Evolutionary conservation across 2,329 filamentous ascomycete genomes (phyloP), one percentile per base, ranked within the genome.

Genomic region (Verticillium dahliae): DNA sequence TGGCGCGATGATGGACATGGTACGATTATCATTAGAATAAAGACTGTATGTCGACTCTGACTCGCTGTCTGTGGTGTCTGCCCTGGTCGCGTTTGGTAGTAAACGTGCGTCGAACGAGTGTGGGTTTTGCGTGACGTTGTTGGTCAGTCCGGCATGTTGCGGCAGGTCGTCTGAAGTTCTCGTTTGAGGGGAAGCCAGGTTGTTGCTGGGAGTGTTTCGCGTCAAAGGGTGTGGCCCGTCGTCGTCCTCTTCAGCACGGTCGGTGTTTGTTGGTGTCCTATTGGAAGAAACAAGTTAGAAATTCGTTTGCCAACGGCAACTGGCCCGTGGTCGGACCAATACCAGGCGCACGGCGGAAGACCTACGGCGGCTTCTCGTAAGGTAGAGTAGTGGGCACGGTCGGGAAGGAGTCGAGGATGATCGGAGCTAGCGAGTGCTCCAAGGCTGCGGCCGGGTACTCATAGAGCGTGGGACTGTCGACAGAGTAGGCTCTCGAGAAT

Each of bases 391-490:
- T 18, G 7, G 45, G 18, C 45, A 27, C 11, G 18, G 18, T 22
- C 45, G 18, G 15, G 11, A 52, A 52, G 45, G 45, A 22, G 4
- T 9, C 45, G 11, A 18, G 45, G 9, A 18, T 18, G 45, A 18
- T 10, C 27, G 45, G 18, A 52, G 45, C 10, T 18, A 10, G 18
- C 22, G 45, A 18, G 22, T 18, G 45, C 18, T 52, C 45, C n/a
- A 27, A 18, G 4, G 45, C 45, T 62, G 60, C 14, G 3, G 64
- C 65, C 58, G 81, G 80, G 67, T 84, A 85, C 68, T 85, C 82
- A 80, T 87, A 87, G 57, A 87, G 74, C 37, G 83, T 86, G 63
- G 84, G 85, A 70, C 84, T 87, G 71, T 87, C 84, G 60, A 85
- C 71, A 14, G 83, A 82, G 67, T 74, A 81, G 37, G 81, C 80